These are phyloP conservation scores for Trichoderma oligosporum DNA, from an alignment of 2,329 filamentous ascomycete species.

Conservation along the genomic window DNA sequence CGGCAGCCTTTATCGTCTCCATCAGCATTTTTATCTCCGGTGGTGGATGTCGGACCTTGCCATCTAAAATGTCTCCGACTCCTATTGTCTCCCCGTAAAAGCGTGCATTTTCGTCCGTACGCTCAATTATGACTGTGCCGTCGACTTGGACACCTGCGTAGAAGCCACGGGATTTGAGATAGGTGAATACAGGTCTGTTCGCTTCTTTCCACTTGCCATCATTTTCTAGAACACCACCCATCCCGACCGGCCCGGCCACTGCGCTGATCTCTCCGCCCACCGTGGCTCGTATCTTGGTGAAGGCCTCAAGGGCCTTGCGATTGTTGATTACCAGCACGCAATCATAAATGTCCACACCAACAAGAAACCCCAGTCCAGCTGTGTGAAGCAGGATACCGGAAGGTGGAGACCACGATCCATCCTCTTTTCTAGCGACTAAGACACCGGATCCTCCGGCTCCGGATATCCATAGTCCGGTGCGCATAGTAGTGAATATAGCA, in stretches of 20 bases:
- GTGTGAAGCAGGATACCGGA: slow-evolving; percentile 70
- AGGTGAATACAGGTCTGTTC: slow-evolving; percentile 67
- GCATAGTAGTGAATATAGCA: slow-evolving; percentile 61
- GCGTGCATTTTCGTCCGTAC: slow-evolving; percentile 71
- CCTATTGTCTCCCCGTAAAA: slow-evolving; percentile 62
- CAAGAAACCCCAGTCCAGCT: slow-evolving; percentile 64
- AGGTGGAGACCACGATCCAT: slow-evolving; percentile 67
- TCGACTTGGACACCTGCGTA: slow-evolving; percentile 79
- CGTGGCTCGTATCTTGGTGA: slow-evolving; percentile 62
- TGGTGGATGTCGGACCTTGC: slow-evolving; percentile 40
- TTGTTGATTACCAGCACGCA: slow-evolving; percentile 73
- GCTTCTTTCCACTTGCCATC: slow-evolving; percentile 33
- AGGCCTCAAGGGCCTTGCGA: slow-evolving; percentile 61
- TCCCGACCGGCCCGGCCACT: slow-evolving; percentile 55
- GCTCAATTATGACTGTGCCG: slow-evolving; percentile 71
- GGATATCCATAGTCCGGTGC: slow-evolving; percentile 53
- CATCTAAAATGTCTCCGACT: slow-evolving; percentile 32
- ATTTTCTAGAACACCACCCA: slow-evolving; percentile 54
- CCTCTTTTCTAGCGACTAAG: slow-evolving; percentile 52
- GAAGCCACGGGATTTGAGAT: slow-evolving; percentile 75
- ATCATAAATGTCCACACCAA: slow-evolving; percentile 73
- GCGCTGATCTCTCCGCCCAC: slow-evolving; percentile 67
- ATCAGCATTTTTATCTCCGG: slow-evolving; percentile 36
- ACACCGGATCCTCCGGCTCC: slow-evolving; percentile 59
- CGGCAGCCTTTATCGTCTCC: slow-evolving; percentile 39